Base-by-base conservation (phyloP, 192 early-diverging fungal genomes). In the Funneliformis mosseae region DNA sequence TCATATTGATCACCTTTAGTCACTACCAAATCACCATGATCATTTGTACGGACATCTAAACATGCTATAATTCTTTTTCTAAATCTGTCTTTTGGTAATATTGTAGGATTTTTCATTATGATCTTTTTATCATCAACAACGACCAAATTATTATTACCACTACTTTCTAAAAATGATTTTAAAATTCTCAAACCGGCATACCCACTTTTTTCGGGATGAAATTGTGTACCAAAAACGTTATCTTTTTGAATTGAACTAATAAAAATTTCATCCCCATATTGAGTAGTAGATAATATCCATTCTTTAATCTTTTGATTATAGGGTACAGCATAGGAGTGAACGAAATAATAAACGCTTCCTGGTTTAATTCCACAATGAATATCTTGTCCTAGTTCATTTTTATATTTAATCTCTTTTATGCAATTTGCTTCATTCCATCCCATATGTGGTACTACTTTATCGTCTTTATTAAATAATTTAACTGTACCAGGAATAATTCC, bases 1-100 rank as follows among this genome's bases (percentile, higher is more conserved):
- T 99, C 98, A 88, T 99, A 99, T 83, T 99, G 97, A 85, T 99
- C 97, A 39, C 98, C 98, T 84, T 99, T 99, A 25, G 98, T 99
- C 2, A 99, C 98, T 8, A 99, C 98, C 42, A 99, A 85, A 85
- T 99, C 97, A 42, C 98, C 98, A 61, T 89, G 84, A 84, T 99
- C 98, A 84, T 99, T 99, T 39, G 96, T 90, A 25, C 98, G 93
- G 8, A 99, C 97, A 78, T 99, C 97, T 66, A 99, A 88, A 81
- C 97, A 99, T 25, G 97, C 97, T 80, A 99, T 97, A 64, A 99
- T 94, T 45, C 97, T 94, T 80, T 93, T 92, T 10, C 93, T 95
- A 42, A 99, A 89, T 8, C 80, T 74, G 77, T 96, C 93, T 46
- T 80, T 67, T 0, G 84, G 75, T 4, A 76, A 69, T 4, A 14